phyloP scores from a whole-genome alignment of 1,284 basidiomycete species.

The Polyporus tsugae region DNA sequence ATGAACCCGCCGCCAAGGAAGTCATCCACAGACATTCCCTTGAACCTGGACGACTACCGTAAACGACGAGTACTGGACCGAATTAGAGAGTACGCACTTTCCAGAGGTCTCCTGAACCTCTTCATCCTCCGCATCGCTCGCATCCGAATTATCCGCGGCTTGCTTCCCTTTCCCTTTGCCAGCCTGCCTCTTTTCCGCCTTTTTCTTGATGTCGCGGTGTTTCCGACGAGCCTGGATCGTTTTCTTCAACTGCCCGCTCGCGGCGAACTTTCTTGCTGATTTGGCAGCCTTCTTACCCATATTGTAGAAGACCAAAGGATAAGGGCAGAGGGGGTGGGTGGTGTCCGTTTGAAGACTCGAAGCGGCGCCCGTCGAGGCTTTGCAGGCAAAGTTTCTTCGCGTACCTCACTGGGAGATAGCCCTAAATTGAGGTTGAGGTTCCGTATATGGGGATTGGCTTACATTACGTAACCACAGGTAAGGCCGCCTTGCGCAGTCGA shows the following conservation, averaged over 20 bases:
- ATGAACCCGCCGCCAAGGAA: slow-evolving; percentile 82
- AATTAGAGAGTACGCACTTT: slow-evolving; percentile 33
- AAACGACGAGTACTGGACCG: slow-evolving; percentile 4
- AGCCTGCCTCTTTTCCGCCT: slow-evolving; percentile 67
- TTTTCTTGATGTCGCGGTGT: slow-evolving; percentile 78
- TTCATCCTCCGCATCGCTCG: slow-evolving; percentile 47
- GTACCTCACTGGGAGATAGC: too few relatives aligned
- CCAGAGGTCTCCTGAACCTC: slow-evolving; percentile 45
- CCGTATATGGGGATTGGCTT: too few relatives aligned
- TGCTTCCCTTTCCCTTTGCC: slow-evolving; percentile 53
- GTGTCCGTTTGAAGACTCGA: not conserved
- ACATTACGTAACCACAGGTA: too few relatives aligned
- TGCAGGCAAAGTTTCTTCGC: too few relatives aligned
- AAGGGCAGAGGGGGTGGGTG: not conserved
- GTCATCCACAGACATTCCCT: slow-evolving; percentile 82
- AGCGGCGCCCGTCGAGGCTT: too few relatives aligned
- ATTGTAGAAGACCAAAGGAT: not conserved
- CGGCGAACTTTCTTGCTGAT: slow-evolving; percentile 86
- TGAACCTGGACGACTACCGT: slow-evolving; percentile 43
- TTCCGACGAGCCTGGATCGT: slow-evolving; percentile 83
- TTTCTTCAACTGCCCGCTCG: slow-evolving; percentile 88
- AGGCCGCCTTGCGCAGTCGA: too few relatives aligned
- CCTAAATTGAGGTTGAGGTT: too few relatives aligned
- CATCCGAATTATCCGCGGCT: slow-evolving; percentile 38
- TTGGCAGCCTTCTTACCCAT: slow-evolving; percentile 77